These are phyloP conservation scores for Aaosphaeria arxii DNA, from an alignment of 2,329 filamentous ascomycete species.

Conservation along the genomic window DNA sequence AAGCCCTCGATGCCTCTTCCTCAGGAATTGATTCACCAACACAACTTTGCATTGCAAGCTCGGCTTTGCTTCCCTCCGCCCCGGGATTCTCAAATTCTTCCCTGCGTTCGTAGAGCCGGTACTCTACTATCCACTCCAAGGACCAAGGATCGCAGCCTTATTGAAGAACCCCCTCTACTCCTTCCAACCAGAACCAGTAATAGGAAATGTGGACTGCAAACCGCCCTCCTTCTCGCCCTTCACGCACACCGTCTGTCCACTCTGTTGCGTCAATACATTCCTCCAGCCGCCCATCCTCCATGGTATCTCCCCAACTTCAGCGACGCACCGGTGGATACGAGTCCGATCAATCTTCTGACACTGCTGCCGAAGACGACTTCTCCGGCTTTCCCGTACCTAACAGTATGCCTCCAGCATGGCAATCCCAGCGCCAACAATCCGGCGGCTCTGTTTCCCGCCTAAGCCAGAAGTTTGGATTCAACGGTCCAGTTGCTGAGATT, in stretches of 20 bases:
- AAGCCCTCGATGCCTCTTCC: constrained; percentile 15
- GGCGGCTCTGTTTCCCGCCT: constrained; percentile 17
- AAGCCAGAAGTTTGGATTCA: constrained; percentile 20
- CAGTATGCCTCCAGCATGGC: constrained; percentile 27
- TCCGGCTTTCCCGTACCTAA: constrained; percentile 10
- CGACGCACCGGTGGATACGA: constrained; percentile 26
- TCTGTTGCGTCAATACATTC: constrained; percentile 30
- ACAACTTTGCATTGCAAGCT: constrained; percentile 2
- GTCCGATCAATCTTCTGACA: constrained; percentile 30
- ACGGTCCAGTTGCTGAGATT: constrained; percentile 9
- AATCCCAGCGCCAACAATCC: constrained; percentile 14
- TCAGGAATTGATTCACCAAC: constrained; percentile 4
- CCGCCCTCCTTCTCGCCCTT: constrained; percentile 20
- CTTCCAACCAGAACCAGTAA: constrained; percentile 1
- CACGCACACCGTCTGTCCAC: constrained; percentile 28
- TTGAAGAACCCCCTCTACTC: too few relatives aligned
- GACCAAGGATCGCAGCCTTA: too few relatives aligned
- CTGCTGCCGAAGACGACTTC: constrained; percentile 23
- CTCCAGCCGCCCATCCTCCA: constrained; percentile 18
- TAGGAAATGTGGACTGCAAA: constrained; percentile 33
- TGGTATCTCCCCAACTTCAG: constrained; percentile 20
- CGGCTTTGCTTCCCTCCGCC: constrained; percentile 1
- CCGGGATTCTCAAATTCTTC: background rate
- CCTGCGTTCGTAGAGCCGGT: too few relatives aligned
- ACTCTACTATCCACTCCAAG: too few relatives aligned